phyloP scores from a whole-genome alignment of 805 yeast species.

The Spathaspora boniae region DNA sequence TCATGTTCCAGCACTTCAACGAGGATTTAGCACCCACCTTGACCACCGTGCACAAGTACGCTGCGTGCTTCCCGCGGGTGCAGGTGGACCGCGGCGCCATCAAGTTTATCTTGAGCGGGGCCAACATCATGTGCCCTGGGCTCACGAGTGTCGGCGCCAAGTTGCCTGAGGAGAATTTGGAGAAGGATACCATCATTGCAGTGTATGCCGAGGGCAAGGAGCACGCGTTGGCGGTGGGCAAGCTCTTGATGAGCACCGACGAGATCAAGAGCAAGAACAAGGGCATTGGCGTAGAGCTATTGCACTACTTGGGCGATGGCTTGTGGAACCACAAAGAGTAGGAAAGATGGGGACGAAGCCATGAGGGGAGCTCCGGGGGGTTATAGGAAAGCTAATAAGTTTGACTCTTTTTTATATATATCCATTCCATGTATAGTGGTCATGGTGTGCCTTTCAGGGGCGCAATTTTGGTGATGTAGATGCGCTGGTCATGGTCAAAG shows the following conservation, averaged over 20 bases:
- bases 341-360: no score
- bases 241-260: slow-evolving; percentile 79
- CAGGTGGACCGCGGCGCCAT: slow-evolving; percentile 96
- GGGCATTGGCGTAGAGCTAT: slow-evolving; percentile 83
- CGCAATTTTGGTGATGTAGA: slow-evolving; percentile 13
- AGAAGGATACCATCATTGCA: slow-evolving; percentile 68
- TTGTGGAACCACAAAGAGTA: slow-evolving; percentile 65
- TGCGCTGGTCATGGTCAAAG: slow-evolving; percentile 18
- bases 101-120: slow-evolving; percentile 92
- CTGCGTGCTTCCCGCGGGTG: slow-evolving; percentile 78
- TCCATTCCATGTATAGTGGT: not conserved
- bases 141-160: slow-evolving; percentile 81
- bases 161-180: slow-evolving; percentile 70
- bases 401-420: slow-evolving; percentile 1
- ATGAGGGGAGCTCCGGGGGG: no score
- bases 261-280: slow-evolving; percentile 81
- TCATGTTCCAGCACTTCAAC: slow-evolving; percentile 70
- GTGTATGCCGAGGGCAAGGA: slow-evolving; percentile 93
- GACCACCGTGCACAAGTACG: slow-evolving; percentile 74
- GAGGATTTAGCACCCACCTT: slow-evolving; percentile 76
- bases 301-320: slow-evolving; percentile 87
- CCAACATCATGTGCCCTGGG: slow-evolving; percentile 97
- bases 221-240: slow-evolving; percentile 87
- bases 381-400: no score
- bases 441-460: no score